Conservation (phyloP, 1,284 basidiomycete genomes). For the Cryptococcus deneoformans region DNA sequence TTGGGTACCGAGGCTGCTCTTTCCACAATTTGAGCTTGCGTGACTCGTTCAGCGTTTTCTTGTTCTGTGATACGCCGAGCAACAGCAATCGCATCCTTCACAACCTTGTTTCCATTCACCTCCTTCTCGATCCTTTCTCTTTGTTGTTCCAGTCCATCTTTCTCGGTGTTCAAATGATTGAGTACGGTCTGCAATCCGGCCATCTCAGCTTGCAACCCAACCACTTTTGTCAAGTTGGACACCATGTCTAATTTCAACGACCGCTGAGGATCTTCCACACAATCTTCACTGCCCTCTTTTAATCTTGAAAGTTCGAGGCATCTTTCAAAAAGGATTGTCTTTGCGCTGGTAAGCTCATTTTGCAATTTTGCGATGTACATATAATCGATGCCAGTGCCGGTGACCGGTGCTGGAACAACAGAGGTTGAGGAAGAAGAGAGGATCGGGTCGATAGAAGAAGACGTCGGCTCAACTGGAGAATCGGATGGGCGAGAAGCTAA, state of each 20-base stretch:
- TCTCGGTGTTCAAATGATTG: slow-evolving; percentile 26
- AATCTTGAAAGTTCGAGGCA: slow-evolving; percentile 19
- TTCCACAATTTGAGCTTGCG: too few species aligned
- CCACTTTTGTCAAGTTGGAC: slow-evolving; percentile 3
- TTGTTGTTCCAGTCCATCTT: slow-evolving; percentile 25
- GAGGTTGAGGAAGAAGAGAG: background rate
- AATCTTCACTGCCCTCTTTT: background rate
- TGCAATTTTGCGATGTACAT: slow-evolving; percentile 25
- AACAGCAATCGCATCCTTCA: slow-evolving; percentile 8
- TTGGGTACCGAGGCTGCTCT: too few species aligned
- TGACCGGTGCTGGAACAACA: background rate
- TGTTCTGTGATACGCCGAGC: background rate
- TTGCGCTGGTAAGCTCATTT: slow-evolving; percentile 23
- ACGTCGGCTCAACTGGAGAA: background rate
- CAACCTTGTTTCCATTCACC: slow-evolving; percentile 20
- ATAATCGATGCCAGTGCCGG: slow-evolving; percentile 26
- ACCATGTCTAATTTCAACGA: slow-evolving; percentile 14
- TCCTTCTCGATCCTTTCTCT: slow-evolving; percentile 26
- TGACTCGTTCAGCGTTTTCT: too few species aligned
- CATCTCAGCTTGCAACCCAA: slow-evolving; percentile 22
- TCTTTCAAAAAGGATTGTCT: slow-evolving; percentile 22
- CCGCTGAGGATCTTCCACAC: background rate
- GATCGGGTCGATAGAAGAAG: background rate
- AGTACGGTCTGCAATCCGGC: slow-evolving; percentile 28
- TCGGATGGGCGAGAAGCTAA: slow-evolving; percentile 13